Evolutionary conservation across 2,329 filamentous ascomycete species (phyloP), one percentile per base, ranked within the genome.

Genomic region (Xylariaceae sp.): DNA sequence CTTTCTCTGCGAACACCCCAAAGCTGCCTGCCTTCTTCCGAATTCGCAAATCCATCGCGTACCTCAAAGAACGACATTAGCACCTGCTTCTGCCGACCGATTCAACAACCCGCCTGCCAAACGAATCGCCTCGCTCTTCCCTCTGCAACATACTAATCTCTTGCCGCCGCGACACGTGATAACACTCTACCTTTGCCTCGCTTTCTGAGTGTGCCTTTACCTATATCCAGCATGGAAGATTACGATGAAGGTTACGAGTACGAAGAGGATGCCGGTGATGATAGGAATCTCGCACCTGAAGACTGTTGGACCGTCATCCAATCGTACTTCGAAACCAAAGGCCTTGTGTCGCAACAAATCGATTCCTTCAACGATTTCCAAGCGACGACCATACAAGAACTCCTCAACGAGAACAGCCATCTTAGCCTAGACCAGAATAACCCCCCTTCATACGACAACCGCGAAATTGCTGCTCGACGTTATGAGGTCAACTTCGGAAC

Each of bases 361-460:
- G 91, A 97, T 64, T 98, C 94, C 0, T 98, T 95, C 68, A 89
- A 98, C 68, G 90, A 97, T 63, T 98, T 98, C 60, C 90, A 93
- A 43, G 83, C 85, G 45, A 89, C 87, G 17, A 96, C 90, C 0
- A 91, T 98, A 67, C 90, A 97, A 61, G 88, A 95, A 56, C 81
- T 98, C 45, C 86, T 98, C 45, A 84, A 89, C 57, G 93, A 97
- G 65, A 91, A 95, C 63, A 88, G 87, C 31, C 81, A 85, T 52
- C 84, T 97, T 47, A 89, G 87, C n/a, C 80, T 98, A 51, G 93
- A 98, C 61, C 89, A 96, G 64, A 91, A 89, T 47, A 85, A 90
- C 49, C 86, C 89, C 4, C 83, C 85, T 6, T 52, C 56, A 44
- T 76, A 81, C 42, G 81, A 89, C 45, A 87, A 88, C 56, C 81